Conservation (phyloP, 1,284 basidiomycete species). For the Singerocomus inundabilis region DNA sequence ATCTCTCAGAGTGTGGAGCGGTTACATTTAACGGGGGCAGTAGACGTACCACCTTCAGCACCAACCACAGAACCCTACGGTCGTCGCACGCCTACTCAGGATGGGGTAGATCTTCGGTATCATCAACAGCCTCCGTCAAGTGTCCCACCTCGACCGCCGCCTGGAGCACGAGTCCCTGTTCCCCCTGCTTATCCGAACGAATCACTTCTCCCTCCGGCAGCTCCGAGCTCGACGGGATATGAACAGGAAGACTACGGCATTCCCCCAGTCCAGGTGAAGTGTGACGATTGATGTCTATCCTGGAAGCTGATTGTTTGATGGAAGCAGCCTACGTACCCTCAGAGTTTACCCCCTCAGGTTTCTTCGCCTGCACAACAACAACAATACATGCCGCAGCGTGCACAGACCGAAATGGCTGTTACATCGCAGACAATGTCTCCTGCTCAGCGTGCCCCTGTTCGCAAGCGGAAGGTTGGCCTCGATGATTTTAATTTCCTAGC, state of each 20-base stretch:
- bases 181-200: slow-evolving; percentile 37
- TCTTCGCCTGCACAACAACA: slow-evolving; percentile 21
- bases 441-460: slow-evolving; percentile 40
- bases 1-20: slow-evolving; percentile 47
- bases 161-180: slow-evolving; percentile 45
- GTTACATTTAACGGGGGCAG: slow-evolving; percentile 46
- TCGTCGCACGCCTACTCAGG: slow-evolving; percentile 33
- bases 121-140: slow-evolving; percentile 33
- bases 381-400: slow-evolving; percentile 27
- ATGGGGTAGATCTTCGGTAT: slow-evolving; percentile 32
- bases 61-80: slow-evolving; percentile 38
- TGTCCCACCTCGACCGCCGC: slow-evolving; percentile 41
- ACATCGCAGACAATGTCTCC: slow-evolving; percentile 28
- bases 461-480: slow-evolving; percentile 87
- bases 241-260: slow-evolving; percentile 34
- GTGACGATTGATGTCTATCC: neutral
- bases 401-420: slow-evolving; percentile 26
- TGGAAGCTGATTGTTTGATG: slow-evolving; percentile 12
- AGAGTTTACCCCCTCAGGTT: slow-evolving; percentile 19
- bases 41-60: slow-evolving; percentile 32
- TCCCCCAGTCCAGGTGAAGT: slow-evolving; percentile 26
- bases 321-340: slow-evolving; percentile 27
- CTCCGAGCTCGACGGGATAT: slow-evolving; percentile 20
- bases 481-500: slow-evolving; percentile 99
- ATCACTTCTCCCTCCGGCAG: slow-evolving; percentile 28